phyloP scores from a whole-genome alignment of 1,139 yeast genomes.

The Lipomyces yarrowii region DNA sequence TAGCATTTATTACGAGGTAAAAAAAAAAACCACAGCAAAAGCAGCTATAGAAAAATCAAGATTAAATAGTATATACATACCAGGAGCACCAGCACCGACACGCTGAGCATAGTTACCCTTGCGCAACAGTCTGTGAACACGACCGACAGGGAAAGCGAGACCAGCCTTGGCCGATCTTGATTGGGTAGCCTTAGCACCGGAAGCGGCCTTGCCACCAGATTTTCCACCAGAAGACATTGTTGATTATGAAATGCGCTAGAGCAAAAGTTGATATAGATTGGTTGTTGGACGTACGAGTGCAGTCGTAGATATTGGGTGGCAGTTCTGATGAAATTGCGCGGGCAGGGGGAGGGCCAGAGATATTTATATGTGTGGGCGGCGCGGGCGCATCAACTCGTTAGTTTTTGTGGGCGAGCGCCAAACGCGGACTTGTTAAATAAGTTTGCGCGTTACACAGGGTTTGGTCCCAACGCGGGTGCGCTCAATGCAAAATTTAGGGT shows the following conservation, averaged over 20 bases:
- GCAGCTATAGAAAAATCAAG: background rate
- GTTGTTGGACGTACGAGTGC: background rate
- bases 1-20: background rate
- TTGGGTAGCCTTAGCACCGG: conserved; percentile 89
- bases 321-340: background rate
- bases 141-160: conserved; percentile 98
- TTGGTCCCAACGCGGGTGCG: background rate
- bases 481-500: background rate
- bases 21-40: background rate
- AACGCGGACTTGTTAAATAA: background rate
- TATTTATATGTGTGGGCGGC: conserved; percentile 22
- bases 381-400: conserved; percentile 21
- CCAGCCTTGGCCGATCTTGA: conserved; percentile 99
- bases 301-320: background rate
- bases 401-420: background rate
- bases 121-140: conserved; percentile 96
- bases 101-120: conserved; percentile 99
- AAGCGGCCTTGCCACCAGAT: conserved; percentile 91
- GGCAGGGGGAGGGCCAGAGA: conserved; percentile 17
- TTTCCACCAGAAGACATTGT: conserved; percentile 92
- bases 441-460: too few relatives aligned
- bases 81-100: conserved; percentile 91
- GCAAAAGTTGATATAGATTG: background rate
- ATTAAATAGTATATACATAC: conserved; percentile 15
- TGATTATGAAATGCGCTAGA: background rate